A percentile compares a stretch with the other conserved stretches of the same genome.
phyloP scores from a whole-genome alignment of 2,329 filamentous ascomycete species.

The Claviceps paspali region DNA sequence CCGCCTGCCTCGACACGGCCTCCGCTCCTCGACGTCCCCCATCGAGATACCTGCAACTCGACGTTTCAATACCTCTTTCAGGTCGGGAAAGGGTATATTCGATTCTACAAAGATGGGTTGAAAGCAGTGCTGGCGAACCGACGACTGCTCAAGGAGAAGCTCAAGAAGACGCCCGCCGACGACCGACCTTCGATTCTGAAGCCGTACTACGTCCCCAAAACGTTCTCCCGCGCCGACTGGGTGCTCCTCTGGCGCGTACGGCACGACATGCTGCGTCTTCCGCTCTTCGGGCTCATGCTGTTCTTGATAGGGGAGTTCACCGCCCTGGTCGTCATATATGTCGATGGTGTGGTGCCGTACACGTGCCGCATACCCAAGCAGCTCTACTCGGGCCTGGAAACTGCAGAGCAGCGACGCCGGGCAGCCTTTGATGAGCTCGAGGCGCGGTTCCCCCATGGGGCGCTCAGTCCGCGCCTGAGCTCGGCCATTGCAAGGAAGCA shows the following conservation, averaged over 20 bases:
- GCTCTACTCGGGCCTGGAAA: conserved; percentile 39
- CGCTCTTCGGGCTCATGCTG: conserved; percentile 62
- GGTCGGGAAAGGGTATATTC: conserved; percentile 59
- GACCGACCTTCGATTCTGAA: conserved; percentile 31
- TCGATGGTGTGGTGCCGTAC: conserved; percentile 58
- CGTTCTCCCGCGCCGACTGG: conserved; percentile 48
- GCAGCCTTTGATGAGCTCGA: conserved; percentile 31
- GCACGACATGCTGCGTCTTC: conserved; percentile 63
- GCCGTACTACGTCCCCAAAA: conserved; percentile 18
- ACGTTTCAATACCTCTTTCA: conserved; percentile 34
- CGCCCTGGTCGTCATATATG: conserved; percentile 57
- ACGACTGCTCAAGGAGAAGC: conserved; percentile 30
- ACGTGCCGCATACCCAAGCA: conserved; percentile 75
- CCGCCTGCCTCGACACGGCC: conserved; percentile 60
- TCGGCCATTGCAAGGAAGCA: conserved; percentile 18
- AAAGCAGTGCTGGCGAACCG: conserved; percentile 59
- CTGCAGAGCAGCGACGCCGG: conserved; percentile 36
- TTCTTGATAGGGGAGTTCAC: conserved; percentile 76
- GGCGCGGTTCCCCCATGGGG: conserved; percentile 18
- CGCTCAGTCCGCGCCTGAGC: conserved; percentile 18
- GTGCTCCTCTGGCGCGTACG: conserved; percentile 53
- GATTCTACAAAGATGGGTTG: conserved; percentile 80
- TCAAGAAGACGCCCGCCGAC: conserved; percentile 31
- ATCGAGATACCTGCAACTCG: conserved; percentile 24
- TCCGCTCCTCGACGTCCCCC: conserved; percentile 49